Percentiles rank a stretch among this genome's conserved stretches.
These are phyloP conservation scores for Hypocreales sp. DNA, from an alignment of 2,329 filamentous ascomycete genomes.

Conservation along the genomic window DNA sequence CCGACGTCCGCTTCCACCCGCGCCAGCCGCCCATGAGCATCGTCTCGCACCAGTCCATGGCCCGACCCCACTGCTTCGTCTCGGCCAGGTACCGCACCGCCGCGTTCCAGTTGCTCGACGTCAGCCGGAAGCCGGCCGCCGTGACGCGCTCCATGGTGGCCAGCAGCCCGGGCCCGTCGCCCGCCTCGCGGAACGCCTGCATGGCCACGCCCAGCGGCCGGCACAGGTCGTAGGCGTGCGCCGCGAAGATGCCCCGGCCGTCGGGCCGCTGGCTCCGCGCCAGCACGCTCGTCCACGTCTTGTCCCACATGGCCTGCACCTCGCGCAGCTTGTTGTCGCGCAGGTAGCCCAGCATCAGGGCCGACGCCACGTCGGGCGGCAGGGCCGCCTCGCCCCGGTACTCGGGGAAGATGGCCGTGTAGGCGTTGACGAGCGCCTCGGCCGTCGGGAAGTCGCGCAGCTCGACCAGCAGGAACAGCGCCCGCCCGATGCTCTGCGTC, in stretches of 20 bases:
- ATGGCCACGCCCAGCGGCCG: constrained; percentile 33
- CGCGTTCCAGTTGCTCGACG: constrained; percentile 67
- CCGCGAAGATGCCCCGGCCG: constrained; percentile 22
- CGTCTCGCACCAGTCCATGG: constrained; percentile 60
- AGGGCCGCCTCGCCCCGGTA: constrained; percentile 17
- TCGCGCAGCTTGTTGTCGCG: constrained; percentile 39
- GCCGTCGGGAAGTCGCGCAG: constrained; percentile 35
- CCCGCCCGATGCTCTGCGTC: constrained; percentile 14
- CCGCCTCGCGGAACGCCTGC: constrained; percentile 22
- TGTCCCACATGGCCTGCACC: constrained; percentile 51
- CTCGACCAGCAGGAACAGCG: constrained; percentile 17
- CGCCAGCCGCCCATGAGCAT: constrained; percentile 66
- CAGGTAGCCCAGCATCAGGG: constrained; percentile 53
- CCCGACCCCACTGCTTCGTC: constrained; percentile 42
- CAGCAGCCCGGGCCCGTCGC: constrained; percentile 30
- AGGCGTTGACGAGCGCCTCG: constrained; percentile 39
- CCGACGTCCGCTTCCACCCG: constrained; percentile 41
- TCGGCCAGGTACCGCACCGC: constrained; percentile 54
- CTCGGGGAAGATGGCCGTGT: constrained; percentile 24
- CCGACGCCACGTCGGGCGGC: constrained; percentile 40
- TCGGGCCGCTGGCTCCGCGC: constrained; percentile 12
- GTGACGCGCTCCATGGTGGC: constrained; percentile 39
- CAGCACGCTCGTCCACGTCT: constrained; percentile 38
- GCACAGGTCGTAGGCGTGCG: constrained; percentile 37
- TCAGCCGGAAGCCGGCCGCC: constrained; percentile 54